These are phyloP conservation scores for Cercophora newfieldiana DNA, from an alignment of 495 filamentous ascomycete genomes.

Conservation along the genomic window DNA sequence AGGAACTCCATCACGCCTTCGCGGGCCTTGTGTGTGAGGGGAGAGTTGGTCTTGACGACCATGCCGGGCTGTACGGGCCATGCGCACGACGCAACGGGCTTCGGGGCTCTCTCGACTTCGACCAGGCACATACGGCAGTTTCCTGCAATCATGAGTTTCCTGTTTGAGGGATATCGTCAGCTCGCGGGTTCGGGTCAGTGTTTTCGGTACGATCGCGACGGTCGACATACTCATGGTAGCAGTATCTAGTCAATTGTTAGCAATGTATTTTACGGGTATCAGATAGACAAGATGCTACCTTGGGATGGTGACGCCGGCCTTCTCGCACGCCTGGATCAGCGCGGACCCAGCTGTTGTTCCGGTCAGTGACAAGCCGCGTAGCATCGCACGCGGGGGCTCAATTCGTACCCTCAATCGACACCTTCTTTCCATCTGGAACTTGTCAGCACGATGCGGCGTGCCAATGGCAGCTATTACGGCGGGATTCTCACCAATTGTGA, in stretches of 20 bases:
- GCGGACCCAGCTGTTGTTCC: constrained; percentile 72
- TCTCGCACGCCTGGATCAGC: constrained; percentile 98
- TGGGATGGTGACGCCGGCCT: constrained; percentile 87
- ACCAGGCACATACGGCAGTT: constrained; percentile 99
- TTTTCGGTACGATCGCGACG: constrained; percentile 16
- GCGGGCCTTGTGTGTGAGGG: constrained; percentile 91
- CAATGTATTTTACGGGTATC: constrained; percentile 15
- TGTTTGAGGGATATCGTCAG: constrained; percentile 46
- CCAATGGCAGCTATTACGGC: constrained; percentile 22
- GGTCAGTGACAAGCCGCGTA: constrained; percentile 23
- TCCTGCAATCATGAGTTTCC: constrained; percentile 96
- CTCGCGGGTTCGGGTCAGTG: constrained; percentile 11
- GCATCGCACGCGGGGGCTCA: constrained; percentile 26
- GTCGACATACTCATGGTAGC: constrained; percentile 85
- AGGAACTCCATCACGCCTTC: constrained; percentile 99
- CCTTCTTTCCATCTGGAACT: constrained; percentile 86
- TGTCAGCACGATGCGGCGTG: constrained; percentile 30
- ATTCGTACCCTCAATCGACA: constrained; percentile 84
- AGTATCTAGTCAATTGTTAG: constrained; percentile 72
- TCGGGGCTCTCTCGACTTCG: constrained; percentile 92
- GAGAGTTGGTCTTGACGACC: constrained; percentile 98
- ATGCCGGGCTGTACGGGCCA: constrained; percentile 98
- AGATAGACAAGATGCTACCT: constrained; percentile 53
- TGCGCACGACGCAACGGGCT: constrained; percentile 96
- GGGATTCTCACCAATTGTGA: constrained; percentile 78